Conservation (phyloP, 73 alveolate genomes). For the Breviolum minutum region DNA sequence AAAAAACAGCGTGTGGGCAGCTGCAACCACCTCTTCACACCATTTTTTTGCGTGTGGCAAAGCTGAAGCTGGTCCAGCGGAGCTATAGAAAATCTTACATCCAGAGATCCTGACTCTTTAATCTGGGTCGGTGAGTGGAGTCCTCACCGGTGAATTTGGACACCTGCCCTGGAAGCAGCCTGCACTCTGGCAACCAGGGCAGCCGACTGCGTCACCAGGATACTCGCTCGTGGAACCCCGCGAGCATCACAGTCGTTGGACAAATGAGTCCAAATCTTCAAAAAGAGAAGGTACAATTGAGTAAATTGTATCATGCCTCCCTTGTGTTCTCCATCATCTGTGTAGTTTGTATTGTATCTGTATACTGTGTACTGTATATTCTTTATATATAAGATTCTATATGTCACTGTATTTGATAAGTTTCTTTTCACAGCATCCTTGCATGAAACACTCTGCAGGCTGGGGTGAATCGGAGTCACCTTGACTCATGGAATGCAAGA, state of each 20-base stretch:
- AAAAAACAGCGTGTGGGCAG: background rate
- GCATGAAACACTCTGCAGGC: conserved; percentile 47
- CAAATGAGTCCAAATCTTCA: conserved; percentile 7
- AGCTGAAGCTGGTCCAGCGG: conserved; percentile 42
- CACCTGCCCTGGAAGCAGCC: conserved; percentile 72
- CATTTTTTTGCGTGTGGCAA: conserved; percentile 36
- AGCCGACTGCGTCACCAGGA: conserved; percentile 28
- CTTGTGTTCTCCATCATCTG: background rate
- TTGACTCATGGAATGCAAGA: conserved; percentile 63
- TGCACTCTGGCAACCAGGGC: conserved; percentile 39
- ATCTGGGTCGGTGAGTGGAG: background rate
- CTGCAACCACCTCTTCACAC: conserved; percentile 17
- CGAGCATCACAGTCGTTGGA: conserved; percentile 18
- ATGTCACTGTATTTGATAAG: background rate
- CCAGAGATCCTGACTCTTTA: background rate
- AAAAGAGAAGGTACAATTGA: background rate
- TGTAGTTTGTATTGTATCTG: background rate
- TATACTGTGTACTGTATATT: background rate
- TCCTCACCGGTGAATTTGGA: conserved; percentile 27
- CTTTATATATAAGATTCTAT: too few species aligned
- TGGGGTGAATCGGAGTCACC: conserved; percentile 58
- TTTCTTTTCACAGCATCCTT: background rate
- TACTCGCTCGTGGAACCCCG: conserved; percentile 12
- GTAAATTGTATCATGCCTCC: background rate
- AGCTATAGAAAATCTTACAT: background rate